Base-by-base conservation (phyloP, 2,329 filamentous ascomycete species). In the Trichoderma polysporum region DNA sequence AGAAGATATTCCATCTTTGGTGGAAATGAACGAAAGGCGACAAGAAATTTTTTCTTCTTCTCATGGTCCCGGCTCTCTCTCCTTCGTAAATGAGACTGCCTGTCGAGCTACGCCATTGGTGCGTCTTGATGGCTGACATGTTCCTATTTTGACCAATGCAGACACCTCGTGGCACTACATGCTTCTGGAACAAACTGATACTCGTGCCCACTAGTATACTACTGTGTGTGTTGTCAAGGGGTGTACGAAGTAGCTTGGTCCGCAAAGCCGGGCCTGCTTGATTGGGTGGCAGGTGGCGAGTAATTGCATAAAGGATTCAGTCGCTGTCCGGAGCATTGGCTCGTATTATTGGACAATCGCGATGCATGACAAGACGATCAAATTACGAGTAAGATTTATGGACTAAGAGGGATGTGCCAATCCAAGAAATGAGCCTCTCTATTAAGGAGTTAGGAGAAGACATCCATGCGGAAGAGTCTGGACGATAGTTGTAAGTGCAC, bases 201-300 rank as follows among this genome's bases (percentile, higher is more conserved):
- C 3, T 37, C 17, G 45, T n/a, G 19, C n/a, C n/a, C n/a, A 45
- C 41, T 45, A 45, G 22, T 19, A 12, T 19, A 10, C 41, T 45
- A 45, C 19, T 35, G 52, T 50, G 41, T 58, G 37, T 33, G 52
- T 25, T 58, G 53, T 58, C 27, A 15, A 50, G 53, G 52, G n/a
- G 52, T 27, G n/a, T 39, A 41, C 9, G 33, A 37, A 22, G 53
- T 25, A 41, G 39, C 50, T 25, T 17, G 56, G 52, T 29, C 35
- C 52, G 29, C 19, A 29, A 41, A 12, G 45, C 15, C 12, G 19
- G 47, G 19, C 41, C 41, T 67, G 53, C 52, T 67, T 59, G 35
- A 65, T 68, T 65, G 66, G 61, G 61, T 29, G 53, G 33, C 45
- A 10, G n/a, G 29, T 33, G 65, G 39, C 33, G 53, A 68, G 45